phyloP scores from a whole-genome alignment of 768 basidiomycete species.

The Pisolithus albus region DNA sequence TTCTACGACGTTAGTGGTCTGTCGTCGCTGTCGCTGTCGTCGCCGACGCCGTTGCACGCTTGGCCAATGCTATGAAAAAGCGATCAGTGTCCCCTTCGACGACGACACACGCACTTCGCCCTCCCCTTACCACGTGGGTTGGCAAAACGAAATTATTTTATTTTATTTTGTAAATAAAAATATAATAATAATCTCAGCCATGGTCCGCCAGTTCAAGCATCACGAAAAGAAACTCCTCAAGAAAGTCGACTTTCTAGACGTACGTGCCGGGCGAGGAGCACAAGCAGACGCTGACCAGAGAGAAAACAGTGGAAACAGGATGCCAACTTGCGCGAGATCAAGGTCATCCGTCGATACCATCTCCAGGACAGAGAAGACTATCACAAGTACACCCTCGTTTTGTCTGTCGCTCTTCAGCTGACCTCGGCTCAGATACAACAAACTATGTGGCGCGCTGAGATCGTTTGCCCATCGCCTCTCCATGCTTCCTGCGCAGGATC shows the following conservation, averaged over 20 bases:
- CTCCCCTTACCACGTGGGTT: slow-evolving; percentile 19
- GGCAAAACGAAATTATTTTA: not conserved
- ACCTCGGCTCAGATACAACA: slow-evolving; percentile 68
- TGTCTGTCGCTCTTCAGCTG: not conserved
- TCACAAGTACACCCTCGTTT: slow-evolving; percentile 55
- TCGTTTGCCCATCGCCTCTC: slow-evolving; percentile 83
- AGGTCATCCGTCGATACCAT: slow-evolving; percentile 93
- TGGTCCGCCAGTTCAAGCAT: slow-evolving; percentile 92
- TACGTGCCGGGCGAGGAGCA: slow-evolving; percentile 30
- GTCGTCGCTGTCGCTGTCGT: no score
- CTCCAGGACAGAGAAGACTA: slow-evolving; percentile 93
- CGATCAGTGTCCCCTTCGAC: no score
- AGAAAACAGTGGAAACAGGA: slow-evolving; percentile 87
- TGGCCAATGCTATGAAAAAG: no score
- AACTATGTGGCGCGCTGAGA: slow-evolving; percentile 81
- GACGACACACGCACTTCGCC: no score
- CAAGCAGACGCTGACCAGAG: slow-evolving; percentile 1
- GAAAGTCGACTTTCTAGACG: slow-evolving; percentile 95
- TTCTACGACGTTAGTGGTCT: not conserved
- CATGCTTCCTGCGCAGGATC: slow-evolving; percentile 82
- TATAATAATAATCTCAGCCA: slow-evolving; percentile 17
- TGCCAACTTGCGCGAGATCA: slow-evolving; percentile 82
- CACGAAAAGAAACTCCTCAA: slow-evolving; percentile 94
- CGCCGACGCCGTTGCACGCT: no score
- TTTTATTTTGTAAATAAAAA: not conserved